Percentiles rank a stretch among this genome's conserved stretches.
Evolutionary conservation across 2,329 filamentous ascomycete genomes (phyloP).

Genomic region (Colletotrichum musae): DNA sequence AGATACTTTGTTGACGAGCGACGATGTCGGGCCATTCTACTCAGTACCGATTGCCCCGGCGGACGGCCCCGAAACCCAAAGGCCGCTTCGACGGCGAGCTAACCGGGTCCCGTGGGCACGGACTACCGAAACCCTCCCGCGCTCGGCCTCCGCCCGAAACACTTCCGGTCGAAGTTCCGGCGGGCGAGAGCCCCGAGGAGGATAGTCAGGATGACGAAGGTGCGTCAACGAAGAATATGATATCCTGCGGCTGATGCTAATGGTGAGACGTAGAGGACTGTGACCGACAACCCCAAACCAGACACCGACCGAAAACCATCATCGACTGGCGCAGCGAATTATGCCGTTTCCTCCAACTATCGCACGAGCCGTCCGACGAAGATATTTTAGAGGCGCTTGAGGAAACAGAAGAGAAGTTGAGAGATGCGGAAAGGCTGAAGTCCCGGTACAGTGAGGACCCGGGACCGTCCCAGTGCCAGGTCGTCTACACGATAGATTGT

Average conservation of each 20-base stretch:
- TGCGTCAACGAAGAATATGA: too few species aligned
- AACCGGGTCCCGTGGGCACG: too few species aligned
- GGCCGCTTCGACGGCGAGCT: too few species aligned
- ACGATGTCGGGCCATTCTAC: too few species aligned
- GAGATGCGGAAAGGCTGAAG: neutral
- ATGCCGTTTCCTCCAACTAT: neutral
- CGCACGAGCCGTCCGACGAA: neutral
- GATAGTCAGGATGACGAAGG: too few species aligned
- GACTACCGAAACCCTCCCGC: too few species aligned
- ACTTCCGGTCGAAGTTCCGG: too few species aligned
- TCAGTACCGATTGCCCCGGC: too few species aligned
- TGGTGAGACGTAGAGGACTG: neutral
- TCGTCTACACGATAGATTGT: neutral
- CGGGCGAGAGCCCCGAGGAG: too few species aligned
- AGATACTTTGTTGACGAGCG: too few species aligned
- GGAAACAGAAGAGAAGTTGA: neutral
- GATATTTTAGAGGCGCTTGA: neutral
- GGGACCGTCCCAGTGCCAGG: neutral
- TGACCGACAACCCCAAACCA: neutral
- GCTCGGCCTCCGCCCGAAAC: too few species aligned
- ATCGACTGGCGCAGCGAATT: conserved; percentile 16
- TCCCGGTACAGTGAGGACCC: neutral
- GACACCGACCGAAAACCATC: neutral
- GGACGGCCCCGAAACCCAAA: too few species aligned
- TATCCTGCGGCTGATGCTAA: neutral